Evolutionary conservation across 331 rosid genomes (phyloP).

Genomic region (Phaseolus coccineus): DNA sequence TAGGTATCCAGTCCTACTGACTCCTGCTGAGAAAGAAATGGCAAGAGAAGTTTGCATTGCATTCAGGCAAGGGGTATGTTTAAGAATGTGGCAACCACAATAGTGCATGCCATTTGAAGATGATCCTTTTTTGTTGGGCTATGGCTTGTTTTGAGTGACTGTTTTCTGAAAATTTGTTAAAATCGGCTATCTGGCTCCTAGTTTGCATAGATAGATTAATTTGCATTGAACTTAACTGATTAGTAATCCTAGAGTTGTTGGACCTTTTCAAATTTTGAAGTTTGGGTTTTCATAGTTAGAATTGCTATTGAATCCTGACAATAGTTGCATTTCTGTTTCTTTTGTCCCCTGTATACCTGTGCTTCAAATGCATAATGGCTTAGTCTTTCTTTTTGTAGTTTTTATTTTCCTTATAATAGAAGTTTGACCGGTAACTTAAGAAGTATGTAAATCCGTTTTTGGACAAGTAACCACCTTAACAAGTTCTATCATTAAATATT

Average conservation of each 20-base stretch:
- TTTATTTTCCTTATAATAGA: conserved; percentile 1
- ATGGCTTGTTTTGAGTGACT: conserved; percentile 22
- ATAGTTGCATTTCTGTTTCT: conserved; percentile 8
- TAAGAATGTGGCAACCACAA: conserved; percentile 36
- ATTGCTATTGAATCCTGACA: conserved; percentile 12
- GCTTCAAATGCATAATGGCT: neutral
- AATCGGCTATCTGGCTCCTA: conserved; percentile 17
- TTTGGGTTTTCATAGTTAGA: neutral
- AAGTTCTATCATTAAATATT: conserved; percentile 5
- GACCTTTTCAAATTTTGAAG: conserved; percentile 30
- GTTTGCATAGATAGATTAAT: conserved; percentile 29
- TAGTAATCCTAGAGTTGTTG: conserved; percentile 35
- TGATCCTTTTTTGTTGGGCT: neutral
- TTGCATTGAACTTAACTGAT: conserved; percentile 4
- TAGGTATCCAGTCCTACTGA: conserved; percentile 94
- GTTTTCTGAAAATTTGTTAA: conserved; percentile 20
- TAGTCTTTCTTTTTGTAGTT: conserved; percentile 21
- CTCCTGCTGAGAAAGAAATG: conserved; percentile 97
- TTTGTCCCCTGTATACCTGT: neutral
- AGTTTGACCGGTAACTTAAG: conserved; percentile 16
- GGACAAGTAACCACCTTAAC: conserved; percentile 1
- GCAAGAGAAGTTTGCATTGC: conserved; percentile 97
- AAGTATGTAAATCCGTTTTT: neutral
- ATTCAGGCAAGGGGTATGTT: conserved; percentile 95
- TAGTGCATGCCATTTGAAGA: conserved; percentile 34